These are phyloP conservation scores for Podaxis sp. DNA, from an alignment of 768 basidiomycete species.

Conservation along the genomic window DNA sequence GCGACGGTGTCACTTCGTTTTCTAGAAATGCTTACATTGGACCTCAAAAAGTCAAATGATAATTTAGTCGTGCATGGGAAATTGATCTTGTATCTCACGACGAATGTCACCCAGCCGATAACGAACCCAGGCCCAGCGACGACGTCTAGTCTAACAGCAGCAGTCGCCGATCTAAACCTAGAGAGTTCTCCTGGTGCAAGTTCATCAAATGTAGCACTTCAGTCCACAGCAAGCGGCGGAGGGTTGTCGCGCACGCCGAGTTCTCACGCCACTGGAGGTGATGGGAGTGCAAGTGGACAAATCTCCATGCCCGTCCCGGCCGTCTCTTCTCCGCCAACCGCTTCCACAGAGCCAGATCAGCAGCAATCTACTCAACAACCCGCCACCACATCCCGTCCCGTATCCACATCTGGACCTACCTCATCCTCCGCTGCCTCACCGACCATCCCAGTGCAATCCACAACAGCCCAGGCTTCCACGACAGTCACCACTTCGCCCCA, in stretches of 20 bases:
- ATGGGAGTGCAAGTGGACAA: constrained; percentile 43
- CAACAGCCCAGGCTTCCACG: constrained; percentile 23
- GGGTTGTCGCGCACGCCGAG: constrained; percentile 64
- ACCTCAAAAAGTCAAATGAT: constrained; percentile 99
- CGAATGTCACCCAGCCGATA: constrained; percentile 84
- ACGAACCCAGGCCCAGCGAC: constrained; percentile 81
- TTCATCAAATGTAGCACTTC: constrained; percentile 49
- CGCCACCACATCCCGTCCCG: constrained; percentile 17
- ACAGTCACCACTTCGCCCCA: constrained; percentile 45
- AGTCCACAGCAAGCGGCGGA: constrained; percentile 35
- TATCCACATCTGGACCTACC: constrained; percentile 22
- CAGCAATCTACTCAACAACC: constrained; percentile 20
- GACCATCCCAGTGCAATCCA: constrained; percentile 14
- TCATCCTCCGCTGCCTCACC: constrained; percentile 26
- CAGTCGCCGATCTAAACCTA: constrained; percentile 62
- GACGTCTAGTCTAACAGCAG: constrained; percentile 55
- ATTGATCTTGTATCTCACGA: constrained; percentile 94
- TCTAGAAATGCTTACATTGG: constrained; percentile 93
- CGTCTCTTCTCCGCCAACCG: constrained; percentile 24
- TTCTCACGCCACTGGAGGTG: constrained; percentile 54
- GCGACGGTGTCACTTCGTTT: background rate
- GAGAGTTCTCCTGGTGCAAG: constrained; percentile 61
- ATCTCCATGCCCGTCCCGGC: constrained; percentile 40
- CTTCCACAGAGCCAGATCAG: constrained; percentile 24
- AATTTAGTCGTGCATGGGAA: constrained; percentile 98